phyloP scores from a whole-genome alignment of 164 flowering plant genomes.

The Protea cynaroides region DNA sequence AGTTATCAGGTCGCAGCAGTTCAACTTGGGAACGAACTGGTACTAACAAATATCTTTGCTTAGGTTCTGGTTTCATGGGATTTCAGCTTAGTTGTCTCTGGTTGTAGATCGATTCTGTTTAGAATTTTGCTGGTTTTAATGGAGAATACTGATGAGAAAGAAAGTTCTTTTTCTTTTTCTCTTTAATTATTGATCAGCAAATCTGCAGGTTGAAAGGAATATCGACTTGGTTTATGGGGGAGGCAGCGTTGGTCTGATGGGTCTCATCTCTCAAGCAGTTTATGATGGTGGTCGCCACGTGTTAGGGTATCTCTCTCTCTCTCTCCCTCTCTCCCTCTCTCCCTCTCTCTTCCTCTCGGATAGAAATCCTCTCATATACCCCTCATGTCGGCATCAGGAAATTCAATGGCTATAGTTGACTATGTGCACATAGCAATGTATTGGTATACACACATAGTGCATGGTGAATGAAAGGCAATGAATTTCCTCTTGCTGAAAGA shows the following conservation, averaged over 20 bases:
- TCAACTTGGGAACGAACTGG: conserved; percentile 75
- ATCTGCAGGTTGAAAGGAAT: conserved; percentile 43
- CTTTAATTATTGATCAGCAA: conserved; percentile 18
- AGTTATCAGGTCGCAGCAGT: conserved; percentile 70
- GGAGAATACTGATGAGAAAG: neutral
- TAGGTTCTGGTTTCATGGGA: neutral
- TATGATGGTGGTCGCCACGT: conserved; percentile 83
- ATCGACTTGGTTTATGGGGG: conserved; percentile 82
- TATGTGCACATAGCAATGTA: no score
- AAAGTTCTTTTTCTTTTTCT: neutral
- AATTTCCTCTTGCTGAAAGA: no score
- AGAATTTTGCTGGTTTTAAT: neutral
- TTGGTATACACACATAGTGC: no score
- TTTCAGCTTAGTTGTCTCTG: neutral
- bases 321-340: neutral
- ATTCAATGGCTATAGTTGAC: no score
- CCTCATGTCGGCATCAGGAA: no score
- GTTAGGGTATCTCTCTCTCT: conserved; percentile 39
- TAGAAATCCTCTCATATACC: no score
- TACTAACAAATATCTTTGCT: conserved; percentile 15
- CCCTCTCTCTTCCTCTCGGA: no score
- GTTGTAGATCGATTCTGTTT: neutral
- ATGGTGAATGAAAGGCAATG: no score
- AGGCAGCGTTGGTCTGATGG: conserved; percentile 77
- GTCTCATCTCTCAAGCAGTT: conserved; percentile 76